Evolutionary conservation across 2,329 filamentous ascomycete species (phyloP), one percentile per base, ranked within the genome.

Genomic region (Cordyceps fumosorosea): DNA sequence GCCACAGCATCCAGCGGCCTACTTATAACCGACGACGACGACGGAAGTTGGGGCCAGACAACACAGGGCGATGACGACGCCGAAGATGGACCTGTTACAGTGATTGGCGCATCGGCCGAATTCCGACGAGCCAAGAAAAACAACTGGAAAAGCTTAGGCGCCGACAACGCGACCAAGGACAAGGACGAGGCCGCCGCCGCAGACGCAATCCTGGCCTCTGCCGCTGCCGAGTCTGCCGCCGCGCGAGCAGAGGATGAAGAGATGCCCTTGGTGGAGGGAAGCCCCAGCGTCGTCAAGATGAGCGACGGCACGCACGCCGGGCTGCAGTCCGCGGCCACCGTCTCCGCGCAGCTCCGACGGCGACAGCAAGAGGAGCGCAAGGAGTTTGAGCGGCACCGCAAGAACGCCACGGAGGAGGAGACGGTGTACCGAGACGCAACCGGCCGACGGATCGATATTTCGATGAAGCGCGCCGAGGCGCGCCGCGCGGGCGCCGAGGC

Each of bases 351-450:
- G 67, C 78, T 89, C 5, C 80, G 84, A 67, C 83, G 84, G 70
- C 86, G 89, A 18, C 85, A 88, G 66, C 83, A 81, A 14, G 84
- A 87, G 66, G 88, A 92, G 64, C 74, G 75, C n/a, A 76, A 76
- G 16, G 77, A 80, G 26, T 84, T 82, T 68, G 77, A 80, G 64
- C 69, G 65, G 65, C 75, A 74, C 68, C 67, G 72, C 40, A 80
- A 76, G 63, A 77, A 73, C 65, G 73, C 73, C 47, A 76, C 79
- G 62, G 83, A 84, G 37, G 83, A 88, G 69, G 91, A 97, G 75
- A 96, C 93, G 0, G 92, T 97, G 26, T 97, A 98, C 73, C 89
- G 95, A 68, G 95, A 99, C 75, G 95, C 96, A 12, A 95, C 90
- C 3, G 95, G 95, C 14, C 84, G 93, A n/a, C 88, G 96, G 61